Evolutionary conservation across 805 yeast species (phyloP).

Genomic region (Huiozyma naganishii): DNA sequence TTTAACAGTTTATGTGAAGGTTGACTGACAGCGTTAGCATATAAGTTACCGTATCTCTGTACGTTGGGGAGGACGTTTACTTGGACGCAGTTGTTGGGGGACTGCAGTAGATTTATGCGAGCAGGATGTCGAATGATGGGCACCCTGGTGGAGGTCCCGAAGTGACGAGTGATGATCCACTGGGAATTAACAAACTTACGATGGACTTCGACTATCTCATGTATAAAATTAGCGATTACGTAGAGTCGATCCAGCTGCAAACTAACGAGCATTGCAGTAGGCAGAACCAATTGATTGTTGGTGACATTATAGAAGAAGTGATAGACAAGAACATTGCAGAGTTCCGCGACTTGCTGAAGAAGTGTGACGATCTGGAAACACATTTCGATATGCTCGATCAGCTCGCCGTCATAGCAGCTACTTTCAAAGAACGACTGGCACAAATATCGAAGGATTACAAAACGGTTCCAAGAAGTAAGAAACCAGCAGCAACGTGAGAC

Average conservation of each 20-base stretch:
- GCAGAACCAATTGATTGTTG: conserved; percentile 17
- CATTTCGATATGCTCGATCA: conserved; percentile 46
- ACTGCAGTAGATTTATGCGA: too few species aligned
- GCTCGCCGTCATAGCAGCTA: conserved; percentile 32
- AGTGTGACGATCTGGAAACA: conserved; percentile 41
- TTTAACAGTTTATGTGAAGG: too few species aligned
- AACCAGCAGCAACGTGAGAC: not conserved
- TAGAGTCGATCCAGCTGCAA: conserved; percentile 38
- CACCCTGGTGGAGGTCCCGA: too few species aligned
- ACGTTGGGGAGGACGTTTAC: too few species aligned
- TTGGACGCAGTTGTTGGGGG: too few species aligned
- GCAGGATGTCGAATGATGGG: too few species aligned
- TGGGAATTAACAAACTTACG: conserved; percentile 49
- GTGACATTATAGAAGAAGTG: conserved; percentile 19
- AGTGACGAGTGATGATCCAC: conserved; percentile 1
- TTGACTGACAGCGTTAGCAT: too few species aligned
- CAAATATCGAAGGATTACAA: conserved; percentile 22
- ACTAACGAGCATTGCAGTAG: conserved; percentile 22
- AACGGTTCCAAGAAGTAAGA: conserved; percentile 3
- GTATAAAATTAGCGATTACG: conserved; percentile 48
- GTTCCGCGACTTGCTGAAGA: conserved; percentile 31
- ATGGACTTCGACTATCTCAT: conserved; percentile 55
- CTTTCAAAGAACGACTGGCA: conserved; percentile 30
- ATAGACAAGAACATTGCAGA: conserved; percentile 33
- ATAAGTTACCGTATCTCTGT: too few species aligned